Evolutionary conservation across 2,329 filamentous ascomycete species (phyloP).

Genomic region (Metarhizium anisopliae): DNA sequence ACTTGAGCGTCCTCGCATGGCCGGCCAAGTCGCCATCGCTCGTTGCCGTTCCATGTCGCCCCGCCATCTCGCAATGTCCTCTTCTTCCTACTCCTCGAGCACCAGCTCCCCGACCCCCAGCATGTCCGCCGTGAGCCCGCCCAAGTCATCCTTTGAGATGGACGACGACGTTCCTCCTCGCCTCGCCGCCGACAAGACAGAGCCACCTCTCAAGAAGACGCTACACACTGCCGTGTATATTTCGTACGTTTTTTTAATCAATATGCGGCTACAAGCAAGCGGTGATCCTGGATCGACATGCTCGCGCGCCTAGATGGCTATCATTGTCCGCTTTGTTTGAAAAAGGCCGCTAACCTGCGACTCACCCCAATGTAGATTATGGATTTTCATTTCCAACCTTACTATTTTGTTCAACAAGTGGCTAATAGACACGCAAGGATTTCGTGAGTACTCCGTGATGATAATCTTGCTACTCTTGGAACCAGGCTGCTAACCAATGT

Average conservation of each 20-base stretch:
- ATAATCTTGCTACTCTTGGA: neutral
- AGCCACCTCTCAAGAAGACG: conserved; percentile 4
- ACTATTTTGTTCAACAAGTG: conserved; percentile 93
- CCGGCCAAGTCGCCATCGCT: neutral
- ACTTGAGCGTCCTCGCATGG: neutral
- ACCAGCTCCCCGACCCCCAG: neutral
- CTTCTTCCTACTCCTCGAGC: conserved; percentile 1
- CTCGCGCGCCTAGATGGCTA: neutral
- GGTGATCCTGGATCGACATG: neutral
- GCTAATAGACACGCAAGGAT: conserved; percentile 50
- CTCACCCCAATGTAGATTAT: conserved; percentile 37
- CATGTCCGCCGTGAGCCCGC: conserved; percentile 1
- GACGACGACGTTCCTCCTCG: conserved; percentile 16
- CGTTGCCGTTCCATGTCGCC: neutral
- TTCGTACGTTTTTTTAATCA: conserved; percentile 12
- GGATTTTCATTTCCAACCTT: conserved; percentile 77
- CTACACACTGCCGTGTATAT: conserved; percentile 27
- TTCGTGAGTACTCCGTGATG: conserved; percentile 11
- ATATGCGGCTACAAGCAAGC: no score
- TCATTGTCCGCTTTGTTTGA: neutral
- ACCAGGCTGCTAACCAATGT: neutral
- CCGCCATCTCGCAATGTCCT: neutral
- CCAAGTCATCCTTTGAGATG: conserved; percentile 1
- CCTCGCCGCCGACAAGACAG: conserved; percentile 8
- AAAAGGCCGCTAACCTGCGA: neutral